Percentiles rank a stretch among this genome's conserved stretches.
Conservation (phyloP, 306 rosid species). For the Trifolium fragiferum region DNA sequence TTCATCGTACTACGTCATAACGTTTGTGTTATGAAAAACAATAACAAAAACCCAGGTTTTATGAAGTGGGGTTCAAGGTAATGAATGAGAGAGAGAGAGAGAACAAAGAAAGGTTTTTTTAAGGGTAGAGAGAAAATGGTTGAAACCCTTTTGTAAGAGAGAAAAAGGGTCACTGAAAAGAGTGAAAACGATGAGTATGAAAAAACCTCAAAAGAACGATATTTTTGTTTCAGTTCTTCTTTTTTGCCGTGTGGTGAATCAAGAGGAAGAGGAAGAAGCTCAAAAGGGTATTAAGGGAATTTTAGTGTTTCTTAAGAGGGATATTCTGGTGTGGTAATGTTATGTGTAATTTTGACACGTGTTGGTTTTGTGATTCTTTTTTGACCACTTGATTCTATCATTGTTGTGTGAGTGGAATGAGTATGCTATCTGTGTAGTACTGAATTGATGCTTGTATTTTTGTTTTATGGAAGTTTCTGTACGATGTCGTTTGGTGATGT, state of each 20-base stretch:
- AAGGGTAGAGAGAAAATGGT: conserved; percentile 1
- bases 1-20: conserved; percentile 24
- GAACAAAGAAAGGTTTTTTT: neutral
- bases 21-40: conserved; percentile 1
- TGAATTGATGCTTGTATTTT: neutral
- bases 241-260: conserved; percentile 40
- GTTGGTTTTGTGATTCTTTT: conserved; percentile 20
- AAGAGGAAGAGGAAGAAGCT: neutral
- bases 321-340: conserved; percentile 39
- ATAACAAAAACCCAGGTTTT: neutral
- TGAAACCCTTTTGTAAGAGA: neutral
- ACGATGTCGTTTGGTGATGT: neutral
- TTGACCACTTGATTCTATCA: conserved; percentile 15
- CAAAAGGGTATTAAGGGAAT: conserved; percentile 44
- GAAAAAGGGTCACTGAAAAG: neutral
- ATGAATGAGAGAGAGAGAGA: conserved; percentile 17
- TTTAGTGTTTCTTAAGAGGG: conserved; percentile 1
- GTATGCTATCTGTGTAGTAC: neutral
- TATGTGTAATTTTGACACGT: conserved; percentile 33
- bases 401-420: neutral
- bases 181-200: conserved; percentile 7
- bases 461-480: neutral
- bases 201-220: neutral
- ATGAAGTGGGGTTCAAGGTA: conserved; percentile 34
- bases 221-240: conserved; percentile 18